Conservation (phyloP, 495 filamentous ascomycete genomes). For the Daldinia decipiens region DNA sequence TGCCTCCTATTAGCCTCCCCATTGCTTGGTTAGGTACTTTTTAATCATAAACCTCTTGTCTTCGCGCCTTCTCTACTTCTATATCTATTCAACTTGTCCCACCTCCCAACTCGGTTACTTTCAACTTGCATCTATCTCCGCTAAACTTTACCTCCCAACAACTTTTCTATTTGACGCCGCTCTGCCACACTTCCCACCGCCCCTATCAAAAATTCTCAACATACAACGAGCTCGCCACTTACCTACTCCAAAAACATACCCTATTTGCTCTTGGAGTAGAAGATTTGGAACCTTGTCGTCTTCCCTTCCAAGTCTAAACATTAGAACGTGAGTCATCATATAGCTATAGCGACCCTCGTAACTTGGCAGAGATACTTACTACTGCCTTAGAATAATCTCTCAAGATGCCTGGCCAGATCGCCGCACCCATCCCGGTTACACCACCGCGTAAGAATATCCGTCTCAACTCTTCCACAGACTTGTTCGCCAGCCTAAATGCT, state of each 20-base stretch:
- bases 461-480: slow-evolving; percentile 55
- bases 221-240: slow-evolving; percentile 25
- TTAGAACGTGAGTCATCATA: slow-evolving; percentile 23
- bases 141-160: slow-evolving; percentile 20
- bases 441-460: slow-evolving; percentile 52
- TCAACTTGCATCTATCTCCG: slow-evolving; percentile 12
- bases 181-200: slow-evolving; percentile 4
- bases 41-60: background rate
- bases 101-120: slow-evolving; percentile 8
- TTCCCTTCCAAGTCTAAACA: background rate
- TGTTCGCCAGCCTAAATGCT: slow-evolving; percentile 59
- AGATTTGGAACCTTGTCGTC: slow-evolving; percentile 1
- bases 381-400: slow-evolving; percentile 19
- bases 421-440: slow-evolving; percentile 57
- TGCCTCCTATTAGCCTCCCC: slow-evolving; percentile 9
- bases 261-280: slow-evolving; percentile 12
- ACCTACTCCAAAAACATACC: slow-evolving; percentile 24
- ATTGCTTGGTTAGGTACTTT: slow-evolving; percentile 14
- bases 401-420: slow-evolving; percentile 60
- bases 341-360: background rate
- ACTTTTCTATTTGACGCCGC: slow-evolving; percentile 6
- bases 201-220: slow-evolving; percentile 19
- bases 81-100: slow-evolving; percentile 21
- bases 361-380: slow-evolving; percentile 12
- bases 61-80: slow-evolving; percentile 28